A percentile compares a stretch with the other conserved stretches of the same genome.
These are phyloP conservation scores for Castanea mollissima DNA, from an alignment of 306 rosid genomes.

Conservation along the genomic window DNA sequence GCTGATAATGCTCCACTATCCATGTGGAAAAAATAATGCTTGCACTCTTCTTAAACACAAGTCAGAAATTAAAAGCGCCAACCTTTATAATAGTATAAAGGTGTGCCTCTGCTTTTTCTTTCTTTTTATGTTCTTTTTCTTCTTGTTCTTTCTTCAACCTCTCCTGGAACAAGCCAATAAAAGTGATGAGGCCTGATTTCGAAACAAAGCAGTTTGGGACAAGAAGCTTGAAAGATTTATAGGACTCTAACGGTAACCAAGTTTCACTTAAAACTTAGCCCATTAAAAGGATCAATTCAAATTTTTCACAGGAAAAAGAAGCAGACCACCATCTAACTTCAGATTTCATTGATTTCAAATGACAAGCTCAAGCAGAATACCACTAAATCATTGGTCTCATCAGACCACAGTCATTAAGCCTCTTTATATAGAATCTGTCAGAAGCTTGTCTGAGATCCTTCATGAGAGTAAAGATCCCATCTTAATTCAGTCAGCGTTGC, in stretches of 20 bases:
- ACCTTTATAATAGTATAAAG: constrained; percentile 89
- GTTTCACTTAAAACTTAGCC: background rate
- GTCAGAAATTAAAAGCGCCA: constrained; percentile 6
- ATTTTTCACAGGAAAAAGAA: constrained; percentile 7
- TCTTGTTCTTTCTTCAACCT: constrained; percentile 92
- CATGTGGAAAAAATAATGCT: background rate
- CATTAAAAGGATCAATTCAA: background rate
- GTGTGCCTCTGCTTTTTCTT: constrained; percentile 87
- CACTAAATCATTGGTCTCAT: background rate
- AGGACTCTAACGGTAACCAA: background rate
- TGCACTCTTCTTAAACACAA: constrained; percentile 13
- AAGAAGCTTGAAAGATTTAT: background rate
- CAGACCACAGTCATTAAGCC: background rate
- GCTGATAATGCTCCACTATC: background rate
- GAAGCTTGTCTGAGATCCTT: background rate
- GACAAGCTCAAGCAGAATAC: background rate
- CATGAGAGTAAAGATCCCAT: background rate
- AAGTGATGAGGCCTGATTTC: background rate
- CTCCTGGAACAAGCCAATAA: constrained; percentile 44
- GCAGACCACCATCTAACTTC: background rate
- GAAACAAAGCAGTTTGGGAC: background rate
- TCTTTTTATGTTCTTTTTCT: constrained; percentile 84
- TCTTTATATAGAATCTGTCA: background rate
- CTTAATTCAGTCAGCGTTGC: background rate
- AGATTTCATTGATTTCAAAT: background rate